Conservation (phyloP, 1,284 basidiomycete genomes). For the Ustilago tritici region DNA sequence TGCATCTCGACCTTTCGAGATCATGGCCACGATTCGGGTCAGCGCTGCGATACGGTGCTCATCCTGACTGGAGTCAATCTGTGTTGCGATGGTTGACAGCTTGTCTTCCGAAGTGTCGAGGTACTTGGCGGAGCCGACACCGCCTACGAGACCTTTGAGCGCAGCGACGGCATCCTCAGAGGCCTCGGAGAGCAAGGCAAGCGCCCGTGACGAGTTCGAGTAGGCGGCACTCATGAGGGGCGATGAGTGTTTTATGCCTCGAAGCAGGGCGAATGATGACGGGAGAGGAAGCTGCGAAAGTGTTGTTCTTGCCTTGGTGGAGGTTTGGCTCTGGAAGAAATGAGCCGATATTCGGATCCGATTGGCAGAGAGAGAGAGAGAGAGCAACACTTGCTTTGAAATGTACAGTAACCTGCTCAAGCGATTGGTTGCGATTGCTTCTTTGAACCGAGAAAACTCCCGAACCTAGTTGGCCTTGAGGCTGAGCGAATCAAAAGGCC, state of each 20-base stretch:
- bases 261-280: neutral
- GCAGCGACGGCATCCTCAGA: constrained; percentile 66
- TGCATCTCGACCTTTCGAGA: constrained; percentile 91
- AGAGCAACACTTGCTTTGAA: neutral
- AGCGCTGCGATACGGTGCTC: constrained; percentile 64
- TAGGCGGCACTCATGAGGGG: constrained; percentile 49
- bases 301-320: constrained; percentile 19
- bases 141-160: constrained; percentile 61
- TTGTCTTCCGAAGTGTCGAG: constrained; percentile 63
- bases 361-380: neutral
- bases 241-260: constrained; percentile 6
- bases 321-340: constrained; percentile 15
- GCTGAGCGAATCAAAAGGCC: too few species aligned
- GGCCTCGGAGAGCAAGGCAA: constrained; percentile 63
- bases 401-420: too few species aligned
- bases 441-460: too few species aligned
- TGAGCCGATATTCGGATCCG: constrained; percentile 20
- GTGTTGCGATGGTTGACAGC: constrained; percentile 49
- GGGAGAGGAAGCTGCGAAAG: neutral
- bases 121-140: constrained; percentile 58
- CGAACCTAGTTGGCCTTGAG: too few species aligned
- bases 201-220: constrained; percentile 61
- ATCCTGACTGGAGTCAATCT: constrained; percentile 63
- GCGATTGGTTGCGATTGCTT: too few species aligned
- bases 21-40: constrained; percentile 72